Base-by-base conservation (phyloP, 2,329 filamentous ascomycete species). In the Beauveria asiatica region DNA sequence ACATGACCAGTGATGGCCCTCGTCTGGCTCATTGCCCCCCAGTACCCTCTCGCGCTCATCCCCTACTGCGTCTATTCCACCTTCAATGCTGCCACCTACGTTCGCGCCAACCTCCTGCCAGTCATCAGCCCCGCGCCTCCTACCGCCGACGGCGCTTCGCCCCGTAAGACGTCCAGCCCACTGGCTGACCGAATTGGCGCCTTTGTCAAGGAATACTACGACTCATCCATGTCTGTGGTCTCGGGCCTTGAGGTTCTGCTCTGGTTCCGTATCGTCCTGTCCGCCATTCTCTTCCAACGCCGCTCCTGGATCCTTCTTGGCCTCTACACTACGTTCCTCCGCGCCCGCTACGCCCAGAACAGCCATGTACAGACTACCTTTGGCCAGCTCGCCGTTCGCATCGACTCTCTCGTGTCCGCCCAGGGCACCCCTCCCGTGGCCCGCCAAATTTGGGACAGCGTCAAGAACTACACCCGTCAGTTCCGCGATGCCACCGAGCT, bases 191-290 rank as follows among this genome's bases (percentile, higher is more conserved):
- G 81, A 67, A 96, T 99, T 73, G 92, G 92, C 67, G 83, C 82
- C 69, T 99, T 99, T 70, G 92, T 99, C 74, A 97, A 97, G 85
- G 85, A 92, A 73, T 97, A 97, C 83, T 99, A 99, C 73, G 94
- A 99, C 73, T 78, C 84, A 63, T 96, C 91, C 75, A 99, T 99
- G 94, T 90, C 89, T 61, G 80, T 97, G 63, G 94, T 99, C 37
- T 89, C 93, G 42, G 79, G 81, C 51, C 89, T 99, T 62, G 94
- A 99, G 79, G 90, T 97, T 66, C 76, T 83, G 45, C 85, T 97
- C 62, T 95, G 92, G 87, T 78, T 89, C 75, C 91, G 94, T 70
- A 78, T 99, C 59, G 71, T 95, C 53, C 76, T 92, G 59, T 88
- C 90, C 37, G 90, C 91, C 63, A 76, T 97, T 64, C 80, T 95